Evolutionary conservation across 2,329 filamentous ascomycete species (phyloP).

Genomic region (Capronia coronata): DNA sequence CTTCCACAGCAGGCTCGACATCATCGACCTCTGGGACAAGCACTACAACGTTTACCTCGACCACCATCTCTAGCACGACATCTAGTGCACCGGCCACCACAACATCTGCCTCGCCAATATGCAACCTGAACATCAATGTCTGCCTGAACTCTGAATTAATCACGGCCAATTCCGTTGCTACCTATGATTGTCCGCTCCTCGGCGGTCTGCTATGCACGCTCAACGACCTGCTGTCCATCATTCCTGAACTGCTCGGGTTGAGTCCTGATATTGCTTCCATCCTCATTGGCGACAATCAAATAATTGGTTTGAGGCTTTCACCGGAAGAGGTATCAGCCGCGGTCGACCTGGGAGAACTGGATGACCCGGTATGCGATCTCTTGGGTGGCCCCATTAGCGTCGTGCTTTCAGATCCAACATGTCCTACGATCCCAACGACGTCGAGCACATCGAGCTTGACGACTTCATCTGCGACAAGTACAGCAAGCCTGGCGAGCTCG

Average conservation of each 20-base stretch:
- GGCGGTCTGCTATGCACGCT: slow-evolving; percentile 6
- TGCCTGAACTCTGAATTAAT: slow-evolving; percentile 2
- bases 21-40: no score
- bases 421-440: not conserved
- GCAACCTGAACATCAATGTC: slow-evolving; percentile 1
- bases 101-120: not conserved
- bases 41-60: no score
- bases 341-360: not conserved
- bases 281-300: not conserved
- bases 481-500: no score
- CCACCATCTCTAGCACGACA: no score
- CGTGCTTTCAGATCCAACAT: not conserved
- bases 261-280: not conserved
- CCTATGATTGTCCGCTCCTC: not conserved
- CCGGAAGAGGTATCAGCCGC: not conserved
- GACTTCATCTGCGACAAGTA: no score
- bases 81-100: no score
- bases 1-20: no score
- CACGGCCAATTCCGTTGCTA: not conserved
- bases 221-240: slow-evolving; percentile 3
- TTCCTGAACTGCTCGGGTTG: not conserved
- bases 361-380: not conserved
- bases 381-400: not conserved
- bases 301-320: not conserved
- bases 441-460: not conserved